Percentiles rank a stretch among this genome's conserved stretches.
These are phyloP conservation scores for Sporothrix inflata DNA, from an alignment of 2,329 filamentous ascomycete species.

Conservation along the genomic window DNA sequence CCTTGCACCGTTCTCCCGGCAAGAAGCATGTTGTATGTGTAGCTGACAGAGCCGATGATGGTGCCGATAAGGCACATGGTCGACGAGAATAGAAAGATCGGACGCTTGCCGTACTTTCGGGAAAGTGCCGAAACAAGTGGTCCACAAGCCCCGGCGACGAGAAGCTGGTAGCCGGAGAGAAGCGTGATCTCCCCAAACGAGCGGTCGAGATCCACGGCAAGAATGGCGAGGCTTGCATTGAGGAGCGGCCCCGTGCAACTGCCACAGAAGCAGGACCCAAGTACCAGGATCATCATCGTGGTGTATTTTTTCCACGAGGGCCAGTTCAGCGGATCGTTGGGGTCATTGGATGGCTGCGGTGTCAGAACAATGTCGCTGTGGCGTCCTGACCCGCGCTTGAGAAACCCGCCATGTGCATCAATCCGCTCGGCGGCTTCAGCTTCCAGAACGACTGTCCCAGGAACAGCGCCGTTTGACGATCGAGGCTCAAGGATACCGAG, in stretches of 20 bases:
- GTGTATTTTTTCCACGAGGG: background rate
- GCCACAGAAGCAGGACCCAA: background rate
- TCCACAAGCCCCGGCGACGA: background rate
- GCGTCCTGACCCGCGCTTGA: background rate
- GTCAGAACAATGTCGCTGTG: slow-evolving; percentile 4
- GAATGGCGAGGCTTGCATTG: slow-evolving; percentile 12
- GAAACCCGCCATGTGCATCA: background rate
- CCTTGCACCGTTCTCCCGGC: background rate
- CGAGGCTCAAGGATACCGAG: background rate
- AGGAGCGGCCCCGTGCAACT: slow-evolving; percentile 6
- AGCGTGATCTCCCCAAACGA: slow-evolving; percentile 8
- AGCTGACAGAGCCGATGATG: slow-evolving; percentile 8
- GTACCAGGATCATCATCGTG: background rate
- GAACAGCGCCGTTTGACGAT: background rate
- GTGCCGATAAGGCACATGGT: slow-evolving; percentile 7
- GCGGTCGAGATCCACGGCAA: background rate
- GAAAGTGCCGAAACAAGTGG: background rate
- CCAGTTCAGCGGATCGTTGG: slow-evolving; percentile 3
- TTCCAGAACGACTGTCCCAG: background rate
- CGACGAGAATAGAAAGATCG: background rate
- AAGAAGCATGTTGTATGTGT: background rate
- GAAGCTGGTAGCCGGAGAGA: slow-evolving; percentile 12
- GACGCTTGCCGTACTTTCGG: slow-evolving; percentile 9
- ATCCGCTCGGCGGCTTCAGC: background rate
- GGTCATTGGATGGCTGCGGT: background rate